Evolutionary conservation across 2,329 filamentous ascomycete species (phyloP), one percentile per base, ranked within the genome.

Genomic region (Neonectria punicea): DNA sequence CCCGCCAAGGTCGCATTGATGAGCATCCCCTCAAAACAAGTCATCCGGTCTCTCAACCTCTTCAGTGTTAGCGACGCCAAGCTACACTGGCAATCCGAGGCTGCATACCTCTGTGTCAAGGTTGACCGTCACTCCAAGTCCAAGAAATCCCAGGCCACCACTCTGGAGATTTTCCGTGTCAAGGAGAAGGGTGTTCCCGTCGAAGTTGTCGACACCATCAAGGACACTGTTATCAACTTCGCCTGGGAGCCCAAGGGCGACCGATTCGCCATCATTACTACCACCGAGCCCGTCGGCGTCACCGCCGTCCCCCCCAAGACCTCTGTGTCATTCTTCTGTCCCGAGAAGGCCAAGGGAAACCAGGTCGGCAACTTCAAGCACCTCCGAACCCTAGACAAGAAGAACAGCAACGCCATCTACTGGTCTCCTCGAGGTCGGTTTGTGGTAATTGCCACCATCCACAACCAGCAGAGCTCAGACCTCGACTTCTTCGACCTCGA

Each of bases 371-470:
- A 97, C 86, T 99, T 98, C 88, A 97, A 95, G 85, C 93, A 97
- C 78, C 90, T 98, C 72, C 90, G 94, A 69, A 98, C 94, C 9
- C 86, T 97, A 61, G 96, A 99, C 75, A 98, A 98, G 90, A 98
- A 98, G 90, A 98, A 97, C 83, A 97, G 92, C 88, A 99, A 99
- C 78, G 94, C 93, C 70, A 99, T 99, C 77, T 98, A 98, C 89
- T 99, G 96, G 96, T 97, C 94, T 20, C 96, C 96, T 25, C 93
- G 91, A 80, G 96, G 96, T 58, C 91, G 96, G 53, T 99, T 99
- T 76, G 95, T 98, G 41, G 91, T 98, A 51, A 90, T 99, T 60
- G 96, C 94, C 58, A 97, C 96, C 11, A 93, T 99, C 58, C 90
- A 93, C 81, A 98, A 94, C 75, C 91, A 94, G 78, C 93, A 97